A percentile compares a stretch with the other conserved stretches of the same genome.
phyloP scores from a whole-genome alignment of 352 stramenopile genomes.

The Pythium brachiatum region DNA sequence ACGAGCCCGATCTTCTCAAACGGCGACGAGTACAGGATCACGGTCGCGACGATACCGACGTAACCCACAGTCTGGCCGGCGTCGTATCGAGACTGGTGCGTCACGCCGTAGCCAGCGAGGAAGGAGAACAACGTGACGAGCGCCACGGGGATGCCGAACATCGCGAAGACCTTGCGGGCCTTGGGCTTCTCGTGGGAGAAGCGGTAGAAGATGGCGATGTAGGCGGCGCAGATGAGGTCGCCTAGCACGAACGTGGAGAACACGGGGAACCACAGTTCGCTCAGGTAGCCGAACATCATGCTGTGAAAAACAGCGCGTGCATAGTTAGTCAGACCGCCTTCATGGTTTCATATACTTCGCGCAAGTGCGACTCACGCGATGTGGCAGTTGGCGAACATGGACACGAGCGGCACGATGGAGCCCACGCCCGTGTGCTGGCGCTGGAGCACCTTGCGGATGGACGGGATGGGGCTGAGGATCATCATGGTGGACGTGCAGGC shows the following conservation, averaged over 20 bases:
- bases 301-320: constrained; percentile 6
- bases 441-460: constrained; percentile 33
- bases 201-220: constrained; percentile 52
- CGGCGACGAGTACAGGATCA: constrained; percentile 59
- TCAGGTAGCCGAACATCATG: constrained; percentile 48
- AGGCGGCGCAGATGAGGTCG: constrained; percentile 35
- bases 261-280: constrained; percentile 45
- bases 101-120: constrained; percentile 34
- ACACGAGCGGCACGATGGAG: constrained; percentile 53
- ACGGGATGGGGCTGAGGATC: constrained; percentile 43
- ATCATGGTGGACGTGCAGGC: constrained; percentile 35
- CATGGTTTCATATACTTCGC: background rate
- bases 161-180: constrained; percentile 30
- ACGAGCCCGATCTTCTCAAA: constrained; percentile 54
- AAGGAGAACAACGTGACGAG: constrained; percentile 40
- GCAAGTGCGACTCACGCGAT: constrained; percentile 19
- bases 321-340: background rate
- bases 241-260: constrained; percentile 49
- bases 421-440: constrained; percentile 37
- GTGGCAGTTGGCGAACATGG: constrained; percentile 46
- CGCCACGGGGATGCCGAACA: constrained; percentile 23
- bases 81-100: constrained; percentile 26
- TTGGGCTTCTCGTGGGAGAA: constrained; percentile 41
- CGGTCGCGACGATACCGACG: constrained; percentile 35
- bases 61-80: constrained; percentile 34